A percentile compares a stretch with the other conserved stretches of the same genome.
phyloP scores from a whole-genome alignment of 805 yeast genomes.

The Candida easanensis region DNA sequence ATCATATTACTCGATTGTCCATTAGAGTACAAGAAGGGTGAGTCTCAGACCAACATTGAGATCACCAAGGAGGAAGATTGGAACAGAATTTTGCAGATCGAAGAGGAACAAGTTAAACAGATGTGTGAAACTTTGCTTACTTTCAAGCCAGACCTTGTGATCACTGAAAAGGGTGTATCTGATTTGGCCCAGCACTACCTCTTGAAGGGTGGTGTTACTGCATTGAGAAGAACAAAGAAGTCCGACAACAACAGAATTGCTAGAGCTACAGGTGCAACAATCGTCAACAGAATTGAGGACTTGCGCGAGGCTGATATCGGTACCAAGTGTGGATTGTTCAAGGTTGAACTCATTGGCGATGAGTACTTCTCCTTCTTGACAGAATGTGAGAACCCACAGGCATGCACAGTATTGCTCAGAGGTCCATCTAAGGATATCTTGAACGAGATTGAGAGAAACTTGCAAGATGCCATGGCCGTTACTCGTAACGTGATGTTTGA shows the following conservation, averaged over 20 bases:
- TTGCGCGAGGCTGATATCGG: slow-evolving; percentile 90
- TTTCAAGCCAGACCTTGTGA: slow-evolving; percentile 88
- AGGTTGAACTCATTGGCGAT: slow-evolving; percentile 94
- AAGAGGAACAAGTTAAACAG: slow-evolving; percentile 91
- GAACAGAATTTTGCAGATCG: slow-evolving; percentile 92
- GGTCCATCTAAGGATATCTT: slow-evolving; percentile 97
- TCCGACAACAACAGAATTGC: slow-evolving; percentile 96
- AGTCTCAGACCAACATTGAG: slow-evolving; percentile 96
- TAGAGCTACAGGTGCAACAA: slow-evolving; percentile 96
- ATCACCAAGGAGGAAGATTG: slow-evolving; percentile 95
- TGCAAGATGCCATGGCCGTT: slow-evolving; percentile 98
- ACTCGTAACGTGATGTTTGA: slow-evolving; percentile 92
- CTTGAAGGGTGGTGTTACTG: slow-evolving; percentile 89
- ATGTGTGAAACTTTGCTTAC: slow-evolving; percentile 83
- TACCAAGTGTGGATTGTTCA: slow-evolving; percentile 82
- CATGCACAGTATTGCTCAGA: slow-evolving; percentile 88
- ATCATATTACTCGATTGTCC: slow-evolving; percentile 92
- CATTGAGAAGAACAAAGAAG: slow-evolving; percentile 90
- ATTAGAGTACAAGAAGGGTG: slow-evolving; percentile 97
- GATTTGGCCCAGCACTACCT: slow-evolving; percentile 97
- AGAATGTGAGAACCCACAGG: slow-evolving; percentile 80
- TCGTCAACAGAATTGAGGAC: slow-evolving; percentile 94
- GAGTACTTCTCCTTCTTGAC: slow-evolving; percentile 89
- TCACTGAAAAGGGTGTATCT: slow-evolving; percentile 97
- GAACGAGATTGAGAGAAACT: slow-evolving; percentile 93